These are phyloP conservation scores for Gaeumannomyces tritici DNA, from an alignment of 2,329 filamentous ascomycete genomes.

Conservation along the genomic window DNA sequence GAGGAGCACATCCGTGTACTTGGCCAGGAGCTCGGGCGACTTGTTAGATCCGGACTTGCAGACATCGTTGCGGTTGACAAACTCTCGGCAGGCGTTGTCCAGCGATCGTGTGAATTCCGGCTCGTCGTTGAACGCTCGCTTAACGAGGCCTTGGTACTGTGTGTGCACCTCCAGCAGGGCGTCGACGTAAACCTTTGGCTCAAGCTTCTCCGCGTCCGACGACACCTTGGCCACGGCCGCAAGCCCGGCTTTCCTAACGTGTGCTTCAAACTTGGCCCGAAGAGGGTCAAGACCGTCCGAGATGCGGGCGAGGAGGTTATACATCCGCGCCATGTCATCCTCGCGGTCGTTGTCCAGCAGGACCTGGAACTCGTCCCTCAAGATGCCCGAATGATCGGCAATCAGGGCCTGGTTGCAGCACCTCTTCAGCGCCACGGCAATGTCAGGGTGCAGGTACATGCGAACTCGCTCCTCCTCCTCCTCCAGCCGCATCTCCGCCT, in stretches of 20 bases:
- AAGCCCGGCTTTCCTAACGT: conserved; percentile 83
- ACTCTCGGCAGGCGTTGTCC: conserved; percentile 95
- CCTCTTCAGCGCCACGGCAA: conserved; percentile 73
- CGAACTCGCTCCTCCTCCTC: conserved; percentile 93
- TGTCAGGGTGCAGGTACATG: conserved; percentile 86
- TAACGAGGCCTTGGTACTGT: conserved; percentile 84
- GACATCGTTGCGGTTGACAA: conserved; percentile 94
- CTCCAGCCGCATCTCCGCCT: conserved; percentile 78
- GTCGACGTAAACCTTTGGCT: conserved; percentile 95
- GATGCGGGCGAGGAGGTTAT: conserved; percentile 79
- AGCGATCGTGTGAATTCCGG: conserved; percentile 93
- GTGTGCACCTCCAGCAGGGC: conserved; percentile 89
- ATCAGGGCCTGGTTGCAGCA: conserved; percentile 85
- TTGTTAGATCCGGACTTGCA: conserved; percentile 91
- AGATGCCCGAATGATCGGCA: conserved; percentile 72
- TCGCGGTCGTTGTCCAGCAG: conserved; percentile 89
- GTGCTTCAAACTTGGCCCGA: conserved; percentile 77
- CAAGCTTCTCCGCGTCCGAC: conserved; percentile 76
- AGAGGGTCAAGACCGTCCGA: conserved; percentile 86
- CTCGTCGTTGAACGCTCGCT: conserved; percentile 87
- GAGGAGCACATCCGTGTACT: conserved; percentile 86
- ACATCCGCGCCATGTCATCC: conserved; percentile 95
- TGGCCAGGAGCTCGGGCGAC: conserved; percentile 88
- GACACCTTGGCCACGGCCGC: conserved; percentile 86
- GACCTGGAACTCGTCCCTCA: conserved; percentile 92